Evolutionary conservation across 805 yeast species (phyloP).

Genomic region (Metschnikowia henanensis): DNA sequence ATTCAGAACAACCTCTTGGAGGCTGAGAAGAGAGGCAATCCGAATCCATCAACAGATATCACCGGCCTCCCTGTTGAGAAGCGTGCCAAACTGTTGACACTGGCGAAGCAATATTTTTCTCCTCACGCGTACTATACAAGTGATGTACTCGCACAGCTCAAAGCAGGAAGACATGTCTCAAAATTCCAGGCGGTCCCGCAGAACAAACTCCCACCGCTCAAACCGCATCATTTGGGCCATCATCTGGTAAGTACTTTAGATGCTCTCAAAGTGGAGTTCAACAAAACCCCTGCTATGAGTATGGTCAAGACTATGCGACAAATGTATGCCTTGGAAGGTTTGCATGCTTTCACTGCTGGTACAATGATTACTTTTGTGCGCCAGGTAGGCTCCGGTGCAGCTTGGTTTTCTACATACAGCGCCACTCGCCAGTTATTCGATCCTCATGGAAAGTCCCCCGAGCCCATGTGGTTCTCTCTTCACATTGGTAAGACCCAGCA

Average conservation of each 20-base stretch:
- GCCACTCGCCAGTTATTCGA: conserved; percentile 68
- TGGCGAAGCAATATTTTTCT: conserved; percentile 36
- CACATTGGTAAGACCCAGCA: conserved; percentile 39
- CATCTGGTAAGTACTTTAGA: conserved; percentile 9
- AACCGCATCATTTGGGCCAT: conserved; percentile 13
- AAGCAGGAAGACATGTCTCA: conserved; percentile 21
- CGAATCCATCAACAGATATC: conserved; percentile 24
- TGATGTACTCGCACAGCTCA: conserved; percentile 31
- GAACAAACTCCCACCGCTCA: not conserved
- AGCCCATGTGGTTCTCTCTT: conserved; percentile 45
- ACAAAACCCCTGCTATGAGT: conserved; percentile 53
- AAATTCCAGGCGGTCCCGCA: conserved; percentile 22
- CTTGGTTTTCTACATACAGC: conserved; percentile 82
- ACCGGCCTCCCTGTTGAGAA: conserved; percentile 26
- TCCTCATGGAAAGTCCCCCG: conserved; percentile 40
- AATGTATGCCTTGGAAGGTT: conserved; percentile 71
- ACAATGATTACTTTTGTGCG: conserved; percentile 78
- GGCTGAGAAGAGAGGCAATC: conserved; percentile 21
- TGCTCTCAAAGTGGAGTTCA: conserved; percentile 32
- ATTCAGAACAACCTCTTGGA: conserved; percentile 58
- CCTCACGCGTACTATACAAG: conserved; percentile 43
- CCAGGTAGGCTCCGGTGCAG: conserved; percentile 76
- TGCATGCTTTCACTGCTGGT: conserved; percentile 80
- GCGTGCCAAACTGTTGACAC: conserved; percentile 25
- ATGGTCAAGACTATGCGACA: conserved; percentile 56